These are phyloP conservation scores for Aspergillus fijiensis DNA, from an alignment of 2,329 filamentous ascomycete genomes.

Conservation along the genomic window DNA sequence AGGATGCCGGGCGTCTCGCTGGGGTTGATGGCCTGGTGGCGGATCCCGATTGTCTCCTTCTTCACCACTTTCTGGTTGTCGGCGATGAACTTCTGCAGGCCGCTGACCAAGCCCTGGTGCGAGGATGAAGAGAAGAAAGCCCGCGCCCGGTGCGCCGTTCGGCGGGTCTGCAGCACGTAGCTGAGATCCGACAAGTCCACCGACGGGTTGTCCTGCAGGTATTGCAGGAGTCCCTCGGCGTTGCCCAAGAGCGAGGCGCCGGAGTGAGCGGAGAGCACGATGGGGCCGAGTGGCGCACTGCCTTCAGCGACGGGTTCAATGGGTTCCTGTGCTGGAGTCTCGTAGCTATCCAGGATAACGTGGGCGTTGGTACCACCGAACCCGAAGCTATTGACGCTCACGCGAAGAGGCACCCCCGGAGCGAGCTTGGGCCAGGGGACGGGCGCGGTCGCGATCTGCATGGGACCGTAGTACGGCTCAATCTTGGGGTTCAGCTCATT, in stretches of 20 bases:
- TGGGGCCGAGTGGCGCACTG: constrained; percentile 8
- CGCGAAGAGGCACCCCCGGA: constrained; percentile 26
- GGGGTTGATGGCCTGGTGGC: not conserved
- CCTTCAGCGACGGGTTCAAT: not conserved
- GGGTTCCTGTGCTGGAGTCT: not conserved
- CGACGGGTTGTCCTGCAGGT: not conserved
- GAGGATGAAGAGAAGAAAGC: not conserved
- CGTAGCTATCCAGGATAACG: constrained; percentile 35
- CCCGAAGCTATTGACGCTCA: constrained; percentile 46
- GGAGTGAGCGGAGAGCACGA: constrained; percentile 25
- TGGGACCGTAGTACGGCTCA: constrained; percentile 17
- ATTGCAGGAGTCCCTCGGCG: constrained; percentile 4
- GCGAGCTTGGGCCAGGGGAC: constrained; percentile 20
- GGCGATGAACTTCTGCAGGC: not conserved
- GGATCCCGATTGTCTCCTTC: not conserved
- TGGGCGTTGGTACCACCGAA: constrained; percentile 36
- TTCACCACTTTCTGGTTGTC: not conserved
- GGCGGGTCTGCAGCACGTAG: not conserved
- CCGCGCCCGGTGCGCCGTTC: not conserved
- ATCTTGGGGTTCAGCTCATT: constrained; percentile 20
- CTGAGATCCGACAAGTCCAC: not conserved
- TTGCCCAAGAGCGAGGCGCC: constrained; percentile 15
- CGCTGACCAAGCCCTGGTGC: too few relatives aligned
- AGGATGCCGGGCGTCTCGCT: constrained; percentile 12
- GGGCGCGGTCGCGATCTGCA: constrained; percentile 20